Base-by-base conservation (phyloP, 192 early-diverging fungal genomes). In the Haplosporangium gracile region DNA sequence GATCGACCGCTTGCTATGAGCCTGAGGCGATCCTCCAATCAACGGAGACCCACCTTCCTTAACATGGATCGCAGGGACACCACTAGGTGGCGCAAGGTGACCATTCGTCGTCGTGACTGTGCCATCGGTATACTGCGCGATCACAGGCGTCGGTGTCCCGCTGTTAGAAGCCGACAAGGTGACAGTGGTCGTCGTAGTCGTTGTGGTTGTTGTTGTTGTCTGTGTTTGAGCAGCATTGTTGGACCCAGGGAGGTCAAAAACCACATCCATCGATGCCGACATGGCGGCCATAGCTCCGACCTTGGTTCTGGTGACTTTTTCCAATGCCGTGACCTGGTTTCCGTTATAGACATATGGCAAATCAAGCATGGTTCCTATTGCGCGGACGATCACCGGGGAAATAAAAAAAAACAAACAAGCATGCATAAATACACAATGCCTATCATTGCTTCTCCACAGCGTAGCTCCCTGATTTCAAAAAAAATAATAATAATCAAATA, bases 271-370 rank as follows among this genome's bases (percentile, higher is more conserved):
- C 32, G 63, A 60, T 0, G 79, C 74, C 29, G 84, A 86, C 78
- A 86, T 86, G 49, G 84, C 84, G 26, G 84, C 84, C 84, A 86
- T 86, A 47, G 79, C 84, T 8, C 84, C 84, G 20, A 86, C 79
- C 45, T 86, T 86, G 15, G 68, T 86, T 40, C 84, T 69, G 3
- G 84, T 81, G 9, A 81, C 49, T 20, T 80, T 74, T 78, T 86
- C 84, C 20, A 86, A 36, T 11, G 75, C 84, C 6, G 84, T 86
- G 26, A 86, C 40, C 26, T 70, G 84, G 36, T 86, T 87, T 34
- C 87, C 84, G 78, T 89, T 88, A 82, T 93, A 93, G 65, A 91
- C 89, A 86, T 91, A 94, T 20, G 93, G 91, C 20, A 94, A 76
- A 72, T 93, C 94, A 47, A 94, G 83, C 26, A 91, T 92, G 4